Evolutionary conservation across 1,139 yeast species (phyloP).

Genomic region (Hemisphaericaspora xylanilytica): DNA sequence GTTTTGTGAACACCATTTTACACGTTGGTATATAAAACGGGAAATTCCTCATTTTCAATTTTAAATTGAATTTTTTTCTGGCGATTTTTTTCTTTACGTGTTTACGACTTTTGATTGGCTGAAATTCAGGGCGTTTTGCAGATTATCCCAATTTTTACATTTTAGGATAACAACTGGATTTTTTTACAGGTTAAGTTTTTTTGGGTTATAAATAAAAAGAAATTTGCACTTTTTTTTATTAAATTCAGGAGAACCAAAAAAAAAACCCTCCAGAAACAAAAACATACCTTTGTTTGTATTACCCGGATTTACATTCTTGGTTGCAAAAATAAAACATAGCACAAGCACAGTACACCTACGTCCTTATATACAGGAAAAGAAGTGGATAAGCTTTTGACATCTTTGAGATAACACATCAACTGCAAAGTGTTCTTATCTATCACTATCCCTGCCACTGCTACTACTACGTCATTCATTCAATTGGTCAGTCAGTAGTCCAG

Average conservation of each 20-base stretch:
- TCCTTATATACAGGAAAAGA: not conserved
- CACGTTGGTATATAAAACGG: not conserved
- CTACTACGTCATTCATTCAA: not conserved
- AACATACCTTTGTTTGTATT: not conserved
- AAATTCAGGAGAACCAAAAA: not conserved
- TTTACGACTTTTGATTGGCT: not conserved
- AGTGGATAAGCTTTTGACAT: no score
- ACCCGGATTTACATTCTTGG: constrained; percentile 4
- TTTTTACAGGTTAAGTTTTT: constrained; percentile 5
- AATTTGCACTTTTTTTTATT: constrained; percentile 5
- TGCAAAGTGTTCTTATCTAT: no score
- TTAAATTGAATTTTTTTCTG: not conserved
- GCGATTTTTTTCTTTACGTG: not conserved
- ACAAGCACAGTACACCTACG: not conserved
- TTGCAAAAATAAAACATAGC: not conserved
- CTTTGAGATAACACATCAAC: no score
- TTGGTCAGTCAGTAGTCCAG: not conserved
- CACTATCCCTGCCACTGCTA: no score
- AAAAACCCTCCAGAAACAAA: not conserved
- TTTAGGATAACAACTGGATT: not conserved
- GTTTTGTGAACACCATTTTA: not conserved
- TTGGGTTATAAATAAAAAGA: constrained; percentile 6
- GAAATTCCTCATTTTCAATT: not conserved
- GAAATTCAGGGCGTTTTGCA: constrained; percentile 1
- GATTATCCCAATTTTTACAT: not conserved